Conservation (phyloP, 805 yeast species). For the Metschnikowia orientalis region DNA sequence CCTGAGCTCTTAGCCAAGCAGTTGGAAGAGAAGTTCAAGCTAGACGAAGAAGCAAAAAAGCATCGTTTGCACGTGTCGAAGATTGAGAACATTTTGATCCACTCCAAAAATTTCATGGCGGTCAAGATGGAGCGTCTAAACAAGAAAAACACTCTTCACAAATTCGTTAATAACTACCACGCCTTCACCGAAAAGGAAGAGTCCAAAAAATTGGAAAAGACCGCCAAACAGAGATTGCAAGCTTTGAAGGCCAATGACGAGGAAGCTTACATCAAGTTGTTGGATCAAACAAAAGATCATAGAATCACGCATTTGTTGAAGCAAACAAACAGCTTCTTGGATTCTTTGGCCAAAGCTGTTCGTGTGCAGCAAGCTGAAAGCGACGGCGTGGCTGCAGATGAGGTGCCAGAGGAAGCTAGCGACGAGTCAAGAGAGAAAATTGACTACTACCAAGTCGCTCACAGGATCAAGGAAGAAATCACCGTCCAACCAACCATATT, state of each 20-base stretch:
- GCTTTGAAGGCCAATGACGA: conserved; percentile 86
- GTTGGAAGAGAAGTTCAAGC: conserved; percentile 64
- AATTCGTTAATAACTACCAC: conserved; percentile 46
- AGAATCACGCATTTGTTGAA: conserved; percentile 78
- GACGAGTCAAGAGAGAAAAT: conserved; percentile 62
- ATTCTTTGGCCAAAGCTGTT: conserved; percentile 74
- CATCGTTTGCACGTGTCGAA: conserved; percentile 48
- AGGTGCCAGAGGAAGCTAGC: conserved; percentile 33
- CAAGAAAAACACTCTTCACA: conserved; percentile 27
- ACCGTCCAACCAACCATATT: conserved; percentile 62
- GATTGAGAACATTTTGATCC: conserved; percentile 31
- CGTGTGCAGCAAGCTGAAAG: conserved; percentile 64
- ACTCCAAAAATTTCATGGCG: conserved; percentile 23
- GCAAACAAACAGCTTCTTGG: conserved; percentile 76
- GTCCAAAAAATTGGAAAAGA: conserved; percentile 66
- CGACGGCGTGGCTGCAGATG: conserved; percentile 28
- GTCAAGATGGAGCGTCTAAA: conserved; percentile 19
- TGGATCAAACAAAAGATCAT: conserved; percentile 83
- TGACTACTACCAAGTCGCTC: conserved; percentile 82
- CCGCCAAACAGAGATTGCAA: conserved; percentile 83
- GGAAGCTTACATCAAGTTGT: conserved; percentile 77
- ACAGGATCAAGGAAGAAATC: conserved; percentile 63
- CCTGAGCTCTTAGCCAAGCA: conserved; percentile 75
- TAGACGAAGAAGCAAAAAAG: conserved; percentile 49
- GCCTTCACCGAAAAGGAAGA: conserved; percentile 67